phyloP scores from a whole-genome alignment of 2,329 filamentous ascomycete species.

The Colletotrichum limetticola region DNA sequence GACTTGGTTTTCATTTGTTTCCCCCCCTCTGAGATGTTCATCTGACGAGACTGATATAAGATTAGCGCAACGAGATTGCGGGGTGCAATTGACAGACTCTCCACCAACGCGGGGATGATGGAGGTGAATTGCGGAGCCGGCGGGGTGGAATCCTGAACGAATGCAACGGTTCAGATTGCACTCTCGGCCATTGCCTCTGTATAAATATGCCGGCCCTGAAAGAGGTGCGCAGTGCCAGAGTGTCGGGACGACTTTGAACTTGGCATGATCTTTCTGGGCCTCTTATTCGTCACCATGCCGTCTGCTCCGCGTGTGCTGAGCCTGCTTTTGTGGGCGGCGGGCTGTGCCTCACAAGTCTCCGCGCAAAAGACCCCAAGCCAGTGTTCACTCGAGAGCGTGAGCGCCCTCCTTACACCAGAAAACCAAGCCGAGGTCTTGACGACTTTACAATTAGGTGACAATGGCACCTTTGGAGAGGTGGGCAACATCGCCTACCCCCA shows the following conservation, averaged over 20 bases:
- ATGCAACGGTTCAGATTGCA: neutral
- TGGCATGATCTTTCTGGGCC: neutral
- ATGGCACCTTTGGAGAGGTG: slow-evolving; percentile 38
- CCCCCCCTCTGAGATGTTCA: slow-evolving; percentile 10
- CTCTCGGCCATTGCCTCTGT: neutral
- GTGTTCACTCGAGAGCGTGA: slow-evolving; percentile 5
- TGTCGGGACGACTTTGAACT: neutral
- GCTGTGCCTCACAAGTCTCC: neutral
- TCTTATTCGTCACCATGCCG: neutral
- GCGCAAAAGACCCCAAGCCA: neutral
- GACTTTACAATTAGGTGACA: neutral
- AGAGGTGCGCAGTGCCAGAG: neutral
- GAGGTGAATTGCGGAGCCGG: neutral
- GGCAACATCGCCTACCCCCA: slow-evolving; percentile 40
- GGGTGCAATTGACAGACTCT: neutral
- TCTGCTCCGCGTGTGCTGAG: neutral
- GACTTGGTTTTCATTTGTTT: neutral
- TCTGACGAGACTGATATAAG: slow-evolving; percentile 6
- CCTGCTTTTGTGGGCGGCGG: neutral
- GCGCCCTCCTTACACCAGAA: neutral
- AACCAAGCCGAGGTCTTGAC: slow-evolving; percentile 3
- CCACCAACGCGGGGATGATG: neutral
- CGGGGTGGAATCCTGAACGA: neutral
- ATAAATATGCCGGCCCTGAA: neutral
- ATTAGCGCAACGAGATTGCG: slow-evolving; percentile 9